Evolutionary conservation across 805 yeast species (phyloP), one percentile per base, ranked within the genome.

Genomic region (Sungouiella blattae): DNA sequence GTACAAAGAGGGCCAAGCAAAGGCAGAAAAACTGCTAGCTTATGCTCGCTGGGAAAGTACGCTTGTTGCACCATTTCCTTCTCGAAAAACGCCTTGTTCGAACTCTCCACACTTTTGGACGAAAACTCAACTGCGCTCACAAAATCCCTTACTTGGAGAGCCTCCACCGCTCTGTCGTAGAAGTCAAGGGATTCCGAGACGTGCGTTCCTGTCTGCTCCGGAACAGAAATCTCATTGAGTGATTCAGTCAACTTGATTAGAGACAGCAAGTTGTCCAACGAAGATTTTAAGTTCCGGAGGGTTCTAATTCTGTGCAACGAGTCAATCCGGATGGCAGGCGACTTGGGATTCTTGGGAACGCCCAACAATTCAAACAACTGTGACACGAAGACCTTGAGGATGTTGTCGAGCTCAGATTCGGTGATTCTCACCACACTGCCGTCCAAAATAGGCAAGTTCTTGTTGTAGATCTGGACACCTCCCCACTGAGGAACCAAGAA

Each of bases 21-120:
- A 0, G 98, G 98, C 53, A 87, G 67, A 47, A 88, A 93, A 1
- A 93, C 95, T 0, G 98, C 98, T 52, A 93, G 70, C 57, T 87
- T 89, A 55, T 91, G 98, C 57, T 91, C 97, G 44, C 85, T 91
- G 0, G 98, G 98, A 68, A 89, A 87, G 58, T 85, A 88, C 37
- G 83, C 87, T 55, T 91, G 97, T 52, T 87, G 95, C 18, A 93
- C 87, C 96, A 93, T 91, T 57, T 83, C 89, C 49, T 86, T 85
- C 48, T 91, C 95, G 57, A 91, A 91, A 51, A 91, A 91, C 0
- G 98, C 97, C 30, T 67, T 67, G 45, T 80, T 73, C 0, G 96
- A 83, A 30, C 71, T 61, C 11, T 62, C 52, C 28, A 80, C 66
- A 0, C 94, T 86, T n/a, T 55, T 48, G 11, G 81, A 71, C 11